These are phyloP conservation scores for Volvox africanus DNA, from an alignment of 139 green algal species.

Conservation along the genomic window DNA sequence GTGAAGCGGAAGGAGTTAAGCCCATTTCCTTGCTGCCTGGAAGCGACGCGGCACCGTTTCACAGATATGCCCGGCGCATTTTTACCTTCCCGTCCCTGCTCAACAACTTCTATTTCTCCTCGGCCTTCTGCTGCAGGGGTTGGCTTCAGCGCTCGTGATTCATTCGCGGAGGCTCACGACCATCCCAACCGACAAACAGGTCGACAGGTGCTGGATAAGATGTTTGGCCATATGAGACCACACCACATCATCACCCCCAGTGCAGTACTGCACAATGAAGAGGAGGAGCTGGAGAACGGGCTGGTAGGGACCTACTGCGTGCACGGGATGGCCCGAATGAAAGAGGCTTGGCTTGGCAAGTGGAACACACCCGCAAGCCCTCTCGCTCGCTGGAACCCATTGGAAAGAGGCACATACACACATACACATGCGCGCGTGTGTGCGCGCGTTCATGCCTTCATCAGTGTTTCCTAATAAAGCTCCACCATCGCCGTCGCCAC, in stretches of 20 bases:
- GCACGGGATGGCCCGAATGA: too few relatives aligned
- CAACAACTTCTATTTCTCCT: background rate
- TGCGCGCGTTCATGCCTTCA: too few relatives aligned
- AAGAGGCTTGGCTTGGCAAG: too few relatives aligned
- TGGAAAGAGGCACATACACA: too few relatives aligned
- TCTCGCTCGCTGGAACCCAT: too few relatives aligned
- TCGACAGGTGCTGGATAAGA: conserved; percentile 33
- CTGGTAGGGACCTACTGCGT: background rate
- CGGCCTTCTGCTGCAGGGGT: background rate
- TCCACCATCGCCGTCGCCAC: background rate
- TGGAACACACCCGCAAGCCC: too few relatives aligned
- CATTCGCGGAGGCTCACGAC: background rate
- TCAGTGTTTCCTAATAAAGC: too few relatives aligned
- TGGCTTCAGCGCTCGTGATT: background rate
- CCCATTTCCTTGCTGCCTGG: too few relatives aligned
- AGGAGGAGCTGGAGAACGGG: conserved; percentile 15
- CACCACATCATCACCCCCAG: background rate
- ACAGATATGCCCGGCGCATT: background rate
- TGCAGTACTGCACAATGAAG: background rate
- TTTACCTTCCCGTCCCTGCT: background rate
- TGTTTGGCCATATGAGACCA: conserved; percentile 32
- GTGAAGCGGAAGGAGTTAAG: background rate
- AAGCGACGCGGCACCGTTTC: background rate
- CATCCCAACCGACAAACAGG: background rate
- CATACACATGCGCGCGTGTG: too few relatives aligned